A percentile compares a stretch with the other conserved stretches of the same genome.
phyloP scores from a whole-genome alignment of 495 filamentous ascomycete genomes.

The Sordaria brevicollis region DNA sequence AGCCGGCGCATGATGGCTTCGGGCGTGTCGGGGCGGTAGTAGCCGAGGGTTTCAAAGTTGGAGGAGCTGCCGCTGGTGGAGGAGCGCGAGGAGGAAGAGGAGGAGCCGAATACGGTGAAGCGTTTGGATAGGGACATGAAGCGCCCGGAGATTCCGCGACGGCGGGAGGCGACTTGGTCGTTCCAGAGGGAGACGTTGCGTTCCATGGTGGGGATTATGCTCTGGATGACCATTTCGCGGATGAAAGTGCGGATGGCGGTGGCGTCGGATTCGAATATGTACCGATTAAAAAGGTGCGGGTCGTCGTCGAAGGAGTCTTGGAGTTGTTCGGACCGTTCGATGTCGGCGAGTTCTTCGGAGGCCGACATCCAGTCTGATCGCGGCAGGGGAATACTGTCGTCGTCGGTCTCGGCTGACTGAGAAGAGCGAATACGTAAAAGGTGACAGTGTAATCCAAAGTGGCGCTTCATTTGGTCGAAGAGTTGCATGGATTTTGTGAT shows the following conservation, averaged over 20 bases:
- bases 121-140: conserved; percentile 88
- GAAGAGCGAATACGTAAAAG: conserved; percentile 74
- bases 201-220: conserved; percentile 91
- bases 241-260: conserved; percentile 79
- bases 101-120: conserved; percentile 67
- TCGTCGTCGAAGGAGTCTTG: conserved; percentile 58
- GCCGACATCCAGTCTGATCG: conserved; percentile 82
- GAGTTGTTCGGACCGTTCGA: conserved; percentile 46
- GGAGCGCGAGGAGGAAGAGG: conserved; percentile 33
- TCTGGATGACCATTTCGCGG: conserved; percentile 87
- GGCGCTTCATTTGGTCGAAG: conserved; percentile 96
- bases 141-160: conserved; percentile 76
- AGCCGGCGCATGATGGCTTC: conserved; percentile 90
- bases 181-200: conserved; percentile 85
- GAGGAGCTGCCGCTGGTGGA: conserved; percentile 23
- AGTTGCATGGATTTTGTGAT: conserved; percentile 77
- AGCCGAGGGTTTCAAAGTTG: conserved; percentile 65
- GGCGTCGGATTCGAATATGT: conserved; percentile 84
- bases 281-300: conserved; percentile 36
- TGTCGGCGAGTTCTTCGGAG: conserved; percentile 67
- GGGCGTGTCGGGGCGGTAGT: conserved; percentile 70
- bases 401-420: conserved; percentile 81
- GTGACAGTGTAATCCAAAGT: conserved; percentile 93
- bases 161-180: conserved; percentile 85
- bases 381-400: conserved; percentile 76